A percentile compares a stretch with the other conserved stretches of the same genome.
Conservation (phyloP, 768 basidiomycete species). For the Glaciozyma martinii region DNA sequence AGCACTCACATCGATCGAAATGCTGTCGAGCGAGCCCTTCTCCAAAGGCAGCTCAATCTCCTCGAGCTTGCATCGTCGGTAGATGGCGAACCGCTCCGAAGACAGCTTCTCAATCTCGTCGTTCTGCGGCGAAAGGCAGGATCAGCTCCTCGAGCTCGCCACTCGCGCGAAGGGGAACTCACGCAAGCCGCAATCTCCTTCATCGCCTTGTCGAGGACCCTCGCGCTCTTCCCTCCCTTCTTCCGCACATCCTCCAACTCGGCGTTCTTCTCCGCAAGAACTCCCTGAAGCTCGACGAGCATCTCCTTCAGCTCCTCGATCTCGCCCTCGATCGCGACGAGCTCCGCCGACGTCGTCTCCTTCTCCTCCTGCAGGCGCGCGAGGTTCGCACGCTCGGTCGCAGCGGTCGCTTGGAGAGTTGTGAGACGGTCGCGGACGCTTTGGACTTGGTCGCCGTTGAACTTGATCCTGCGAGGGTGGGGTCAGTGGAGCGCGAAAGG, state of each 20-base stretch:
- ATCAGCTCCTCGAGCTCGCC: not conserved
- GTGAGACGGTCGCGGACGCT: slow-evolving; percentile 55
- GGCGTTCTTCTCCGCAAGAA: slow-evolving; percentile 24
- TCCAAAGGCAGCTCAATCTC: slow-evolving; percentile 74
- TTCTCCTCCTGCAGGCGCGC: slow-evolving; percentile 20
- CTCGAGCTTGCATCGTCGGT: slow-evolving; percentile 86
- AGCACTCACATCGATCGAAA: slow-evolving; percentile 95
- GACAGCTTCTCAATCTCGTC: slow-evolving; percentile 85
- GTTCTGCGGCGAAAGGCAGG: slow-evolving; percentile 46
- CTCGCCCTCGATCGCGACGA: slow-evolving; percentile 16
- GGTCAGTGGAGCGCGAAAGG: not conserved
- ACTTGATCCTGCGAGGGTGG: slow-evolving; percentile 54
- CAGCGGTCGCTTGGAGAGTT: slow-evolving; percentile 41
- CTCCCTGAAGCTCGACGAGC: slow-evolving; percentile 46
- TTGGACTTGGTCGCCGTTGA: slow-evolving; percentile 67
- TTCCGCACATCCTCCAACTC: slow-evolving; percentile 57
- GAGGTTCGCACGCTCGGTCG: slow-evolving; percentile 9
- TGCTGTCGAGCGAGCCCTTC: slow-evolving; percentile 66
- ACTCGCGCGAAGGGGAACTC: slow-evolving; percentile 29
- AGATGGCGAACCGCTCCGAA: slow-evolving; percentile 73
- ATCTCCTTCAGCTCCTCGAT: slow-evolving; percentile 46
- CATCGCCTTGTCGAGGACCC: slow-evolving; percentile 70
- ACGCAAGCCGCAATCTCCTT: slow-evolving; percentile 83
- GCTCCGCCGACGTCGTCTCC: slow-evolving; percentile 11
- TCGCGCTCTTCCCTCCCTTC: slow-evolving; percentile 61